A percentile compares a stretch with the other conserved stretches of the same genome.
Conservation (phyloP, 352 stramenopile genomes). For the Pythium volutum region DNA sequence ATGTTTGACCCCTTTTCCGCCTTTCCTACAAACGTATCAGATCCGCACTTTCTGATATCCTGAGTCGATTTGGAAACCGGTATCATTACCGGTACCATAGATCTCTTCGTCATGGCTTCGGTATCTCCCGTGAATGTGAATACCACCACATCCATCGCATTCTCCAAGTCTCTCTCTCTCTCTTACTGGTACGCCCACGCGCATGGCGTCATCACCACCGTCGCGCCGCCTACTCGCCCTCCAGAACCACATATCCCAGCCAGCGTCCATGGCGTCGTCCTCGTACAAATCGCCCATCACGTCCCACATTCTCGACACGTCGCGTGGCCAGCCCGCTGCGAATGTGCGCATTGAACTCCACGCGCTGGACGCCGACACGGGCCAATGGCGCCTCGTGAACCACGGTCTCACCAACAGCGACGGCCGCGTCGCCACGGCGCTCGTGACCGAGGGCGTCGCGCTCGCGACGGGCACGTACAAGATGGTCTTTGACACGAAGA, state of each 20-base stretch:
- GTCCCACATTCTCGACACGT: constrained; percentile 87
- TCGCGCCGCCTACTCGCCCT: constrained; percentile 29
- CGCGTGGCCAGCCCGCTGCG: constrained; percentile 59
- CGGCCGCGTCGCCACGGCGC: constrained; percentile 50
- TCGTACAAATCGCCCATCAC: constrained; percentile 71
- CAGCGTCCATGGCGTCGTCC: constrained; percentile 3
- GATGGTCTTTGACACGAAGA: constrained; percentile 77
- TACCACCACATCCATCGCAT: background rate
- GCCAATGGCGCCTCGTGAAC: constrained; percentile 46
- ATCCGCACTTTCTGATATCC: background rate
- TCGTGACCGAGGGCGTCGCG: constrained; percentile 39
- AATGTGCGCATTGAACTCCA: constrained; percentile 75
- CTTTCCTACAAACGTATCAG: background rate
- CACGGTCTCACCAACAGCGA: constrained; percentile 69
- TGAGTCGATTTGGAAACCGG: background rate
- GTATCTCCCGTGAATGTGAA: constrained; percentile 2
- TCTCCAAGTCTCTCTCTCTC: background rate
- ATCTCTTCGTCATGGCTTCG: background rate
- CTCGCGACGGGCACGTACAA: constrained; percentile 65
- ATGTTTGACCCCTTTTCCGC: background rate
- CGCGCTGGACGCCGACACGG: constrained; percentile 28
- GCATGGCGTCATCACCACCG: constrained; percentile 16
- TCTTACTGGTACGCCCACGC: background rate
- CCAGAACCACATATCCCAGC: constrained; percentile 33
- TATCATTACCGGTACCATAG: background rate